These are phyloP conservation scores for Cornus controversa DNA, from an alignment of 148 eudicot species.

Conservation along the genomic window DNA sequence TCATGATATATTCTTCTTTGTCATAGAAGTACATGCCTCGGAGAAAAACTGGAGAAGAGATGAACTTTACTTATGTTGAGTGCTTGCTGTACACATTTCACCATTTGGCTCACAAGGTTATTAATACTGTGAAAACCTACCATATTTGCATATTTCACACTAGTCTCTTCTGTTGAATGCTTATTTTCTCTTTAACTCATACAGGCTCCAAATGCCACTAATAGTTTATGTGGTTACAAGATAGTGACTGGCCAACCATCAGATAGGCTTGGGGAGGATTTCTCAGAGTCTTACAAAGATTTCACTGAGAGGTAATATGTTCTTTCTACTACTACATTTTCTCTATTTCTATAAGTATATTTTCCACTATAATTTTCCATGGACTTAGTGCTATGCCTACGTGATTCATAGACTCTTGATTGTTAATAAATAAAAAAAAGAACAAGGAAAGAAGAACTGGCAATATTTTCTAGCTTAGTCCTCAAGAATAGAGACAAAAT, in stretches of 20 bases:
- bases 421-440: neutral
- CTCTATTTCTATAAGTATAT: no score
- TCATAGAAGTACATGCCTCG: constrained; percentile 81
- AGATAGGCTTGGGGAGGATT: constrained; percentile 96
- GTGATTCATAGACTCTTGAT: neutral
- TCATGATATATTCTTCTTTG: neutral
- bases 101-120: constrained; percentile 86
- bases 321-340: neutral
- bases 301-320: constrained; percentile 62
- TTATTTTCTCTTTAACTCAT: constrained; percentile 7
- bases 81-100: constrained; percentile 85
- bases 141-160: neutral
- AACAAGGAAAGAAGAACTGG: neutral
- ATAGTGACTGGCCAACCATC: constrained; percentile 97
- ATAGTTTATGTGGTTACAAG: constrained; percentile 88
- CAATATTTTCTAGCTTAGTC: neutral
- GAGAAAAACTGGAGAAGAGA: constrained; percentile 79
- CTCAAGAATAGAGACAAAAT: no score
- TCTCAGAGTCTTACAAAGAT: constrained; percentile 74
- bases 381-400: neutral
- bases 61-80: constrained; percentile 80
- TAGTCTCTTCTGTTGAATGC: constrained; percentile 9
- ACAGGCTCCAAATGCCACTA: constrained; percentile 89
- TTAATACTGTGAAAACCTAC: constrained; percentile 12
- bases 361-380: neutral